These are phyloP conservation scores for Acer yangbiense DNA, from an alignment of 345 rosid species.

Conservation along the genomic window DNA sequence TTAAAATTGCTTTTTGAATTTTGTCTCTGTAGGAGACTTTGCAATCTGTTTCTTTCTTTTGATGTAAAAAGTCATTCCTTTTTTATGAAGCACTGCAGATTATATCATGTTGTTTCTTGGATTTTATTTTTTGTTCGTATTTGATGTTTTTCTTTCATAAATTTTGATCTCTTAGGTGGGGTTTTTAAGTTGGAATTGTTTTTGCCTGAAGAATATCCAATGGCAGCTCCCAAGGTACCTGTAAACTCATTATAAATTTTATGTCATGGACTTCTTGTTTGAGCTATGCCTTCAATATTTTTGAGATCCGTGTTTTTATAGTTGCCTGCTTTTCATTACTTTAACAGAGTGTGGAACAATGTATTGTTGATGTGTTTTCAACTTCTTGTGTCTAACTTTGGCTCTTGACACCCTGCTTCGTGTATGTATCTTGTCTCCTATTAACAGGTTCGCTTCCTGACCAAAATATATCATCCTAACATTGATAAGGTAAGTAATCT, in stretches of 20 bases:
- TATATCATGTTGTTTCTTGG: background rate
- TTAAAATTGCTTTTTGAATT: background rate
- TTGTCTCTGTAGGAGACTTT: background rate
- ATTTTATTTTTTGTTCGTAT: background rate
- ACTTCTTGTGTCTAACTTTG: background rate
- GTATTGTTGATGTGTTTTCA: background rate
- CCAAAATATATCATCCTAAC: slow-evolving; percentile 53
- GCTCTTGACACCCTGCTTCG: background rate
- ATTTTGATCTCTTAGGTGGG: slow-evolving; percentile 33
- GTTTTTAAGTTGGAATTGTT: slow-evolving; percentile 52
- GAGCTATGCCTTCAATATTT: background rate
- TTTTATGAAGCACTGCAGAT: background rate
- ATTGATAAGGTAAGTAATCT: slow-evolving; percentile 38
- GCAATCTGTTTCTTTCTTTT: background rate
- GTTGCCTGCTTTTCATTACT: background rate
- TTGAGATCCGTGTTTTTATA: background rate
- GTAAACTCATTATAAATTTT: too few species aligned
- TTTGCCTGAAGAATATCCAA: slow-evolving; percentile 54
- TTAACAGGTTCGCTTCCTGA: slow-evolving; percentile 46
- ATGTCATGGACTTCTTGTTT: background rate
- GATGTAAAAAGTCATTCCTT: background rate
- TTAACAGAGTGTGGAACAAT: background rate
- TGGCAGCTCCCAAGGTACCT: slow-evolving; percentile 49
- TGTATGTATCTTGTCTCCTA: background rate
- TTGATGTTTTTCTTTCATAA: background rate